phyloP scores from a whole-genome alignment of 2,329 filamentous ascomycete genomes.

The Ilyonectria sp. region DNA sequence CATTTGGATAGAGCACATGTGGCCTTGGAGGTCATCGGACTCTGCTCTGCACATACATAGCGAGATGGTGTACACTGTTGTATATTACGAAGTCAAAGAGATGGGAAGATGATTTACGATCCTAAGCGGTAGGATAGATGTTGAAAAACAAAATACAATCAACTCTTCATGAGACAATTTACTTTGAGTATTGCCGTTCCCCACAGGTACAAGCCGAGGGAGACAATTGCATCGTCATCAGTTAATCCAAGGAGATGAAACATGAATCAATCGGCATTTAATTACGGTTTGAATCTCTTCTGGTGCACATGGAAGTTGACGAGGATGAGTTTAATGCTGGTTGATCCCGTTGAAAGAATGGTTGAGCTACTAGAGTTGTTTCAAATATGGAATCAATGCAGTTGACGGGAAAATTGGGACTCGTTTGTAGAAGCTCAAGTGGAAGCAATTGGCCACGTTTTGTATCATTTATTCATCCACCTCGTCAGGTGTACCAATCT shows the following conservation, averaged over 20 bases:
- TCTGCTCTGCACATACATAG: constrained; percentile 35
- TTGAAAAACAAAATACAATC: constrained; percentile 2
- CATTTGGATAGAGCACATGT: constrained; percentile 33
- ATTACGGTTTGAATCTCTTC: too few species aligned
- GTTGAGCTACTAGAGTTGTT: not conserved
- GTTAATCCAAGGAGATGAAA: too few species aligned
- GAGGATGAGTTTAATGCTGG: not conserved
- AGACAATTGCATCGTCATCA: too few species aligned
- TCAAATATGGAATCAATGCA: not conserved
- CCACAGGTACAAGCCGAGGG: too few species aligned
- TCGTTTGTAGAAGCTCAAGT: not conserved
- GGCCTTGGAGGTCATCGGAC: constrained; percentile 6
- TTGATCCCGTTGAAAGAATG: not conserved
- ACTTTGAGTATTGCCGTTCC: not conserved
- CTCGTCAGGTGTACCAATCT: not conserved
- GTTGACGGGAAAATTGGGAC: not conserved
- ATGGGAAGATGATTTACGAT: constrained; percentile 2
- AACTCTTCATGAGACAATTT: constrained; percentile 11
- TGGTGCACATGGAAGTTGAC: not conserved
- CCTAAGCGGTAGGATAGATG: constrained; percentile 8
- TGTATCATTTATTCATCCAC: constrained; percentile 22
- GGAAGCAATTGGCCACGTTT: not conserved
- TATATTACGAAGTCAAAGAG: constrained; percentile 35
- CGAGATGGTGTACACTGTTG: constrained; percentile 39
- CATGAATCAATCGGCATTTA: too few species aligned